Percentiles rank a stretch among this genome's conserved stretches.
Evolutionary conservation across 495 filamentous ascomycete species (phyloP).

Genomic region (Xylaria telfairii): DNA sequence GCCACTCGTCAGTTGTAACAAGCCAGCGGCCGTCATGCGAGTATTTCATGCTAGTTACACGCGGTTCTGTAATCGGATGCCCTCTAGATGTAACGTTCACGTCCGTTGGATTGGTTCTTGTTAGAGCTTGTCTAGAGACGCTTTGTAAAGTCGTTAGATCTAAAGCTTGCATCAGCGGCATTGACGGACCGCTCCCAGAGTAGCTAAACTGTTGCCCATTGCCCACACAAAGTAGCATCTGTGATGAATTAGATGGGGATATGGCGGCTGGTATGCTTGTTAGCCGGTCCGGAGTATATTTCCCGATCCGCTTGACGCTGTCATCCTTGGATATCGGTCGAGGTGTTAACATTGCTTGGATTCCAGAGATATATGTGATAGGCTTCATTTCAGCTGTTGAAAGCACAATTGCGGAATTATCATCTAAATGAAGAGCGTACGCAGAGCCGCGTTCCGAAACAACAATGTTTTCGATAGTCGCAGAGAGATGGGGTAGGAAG

Average conservation of each 20-base stretch:
- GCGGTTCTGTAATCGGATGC: constrained; percentile 71
- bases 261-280: constrained; percentile 42
- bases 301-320: constrained; percentile 44
- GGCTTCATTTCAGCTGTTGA: constrained; percentile 87
- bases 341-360: constrained; percentile 67
- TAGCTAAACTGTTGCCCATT: constrained; percentile 52
- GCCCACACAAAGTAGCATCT: constrained; percentile 54
- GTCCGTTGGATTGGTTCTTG: constrained; percentile 84
- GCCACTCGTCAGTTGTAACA: constrained; percentile 90
- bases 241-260: constrained; percentile 47
- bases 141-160: constrained; percentile 75
- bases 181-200: constrained; percentile 47
- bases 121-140: constrained; percentile 82
- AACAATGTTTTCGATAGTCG: constrained; percentile 79
- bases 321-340: constrained; percentile 49
- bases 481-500: constrained; percentile 85
- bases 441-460: constrained; percentile 79
- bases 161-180: constrained; percentile 73
- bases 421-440: constrained; percentile 82
- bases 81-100: constrained; percentile 74
- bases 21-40: constrained; percentile 87
- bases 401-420: constrained; percentile 87
- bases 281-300: constrained; percentile 26
- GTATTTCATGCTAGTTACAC: constrained; percentile 72
- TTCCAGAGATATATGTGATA: constrained; percentile 77